Evolutionary conservation across 345 rosid genomes (phyloP).

Genomic region (Citrus medica): DNA sequence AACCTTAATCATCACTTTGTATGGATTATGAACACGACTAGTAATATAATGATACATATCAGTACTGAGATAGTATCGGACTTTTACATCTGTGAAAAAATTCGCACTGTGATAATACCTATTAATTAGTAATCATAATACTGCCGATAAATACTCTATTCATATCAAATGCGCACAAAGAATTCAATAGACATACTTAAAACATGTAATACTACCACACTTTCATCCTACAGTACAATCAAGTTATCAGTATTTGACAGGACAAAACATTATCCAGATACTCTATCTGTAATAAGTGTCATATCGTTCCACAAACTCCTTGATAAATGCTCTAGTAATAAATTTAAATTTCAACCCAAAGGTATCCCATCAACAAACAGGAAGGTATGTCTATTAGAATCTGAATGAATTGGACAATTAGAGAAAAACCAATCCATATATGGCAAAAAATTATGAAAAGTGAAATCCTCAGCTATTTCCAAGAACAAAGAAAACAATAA

Average conservation of each 20-base stretch:
- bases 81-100: background rate
- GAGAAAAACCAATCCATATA: background rate
- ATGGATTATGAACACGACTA: background rate
- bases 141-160: background rate
- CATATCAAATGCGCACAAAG: background rate
- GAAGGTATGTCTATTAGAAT: background rate
- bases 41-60: background rate
- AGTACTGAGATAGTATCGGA: background rate
- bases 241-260: background rate
- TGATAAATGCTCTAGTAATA: background rate
- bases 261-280: background rate
- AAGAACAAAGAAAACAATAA: constrained; percentile 4
- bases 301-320: background rate
- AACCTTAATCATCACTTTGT: background rate
- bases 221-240: background rate
- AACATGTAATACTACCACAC: background rate
- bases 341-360: background rate
- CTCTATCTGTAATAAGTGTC: background rate
- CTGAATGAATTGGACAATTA: background rate
- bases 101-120: background rate
- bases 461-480: background rate
- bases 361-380: background rate
- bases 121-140: background rate
- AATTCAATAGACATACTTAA: background rate
- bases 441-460: background rate